A percentile compares a stretch with the other conserved stretches of the same genome.
phyloP scores from a whole-genome alignment of 164 flowering plant genomes.

The Magnolia officinalis region DNA sequence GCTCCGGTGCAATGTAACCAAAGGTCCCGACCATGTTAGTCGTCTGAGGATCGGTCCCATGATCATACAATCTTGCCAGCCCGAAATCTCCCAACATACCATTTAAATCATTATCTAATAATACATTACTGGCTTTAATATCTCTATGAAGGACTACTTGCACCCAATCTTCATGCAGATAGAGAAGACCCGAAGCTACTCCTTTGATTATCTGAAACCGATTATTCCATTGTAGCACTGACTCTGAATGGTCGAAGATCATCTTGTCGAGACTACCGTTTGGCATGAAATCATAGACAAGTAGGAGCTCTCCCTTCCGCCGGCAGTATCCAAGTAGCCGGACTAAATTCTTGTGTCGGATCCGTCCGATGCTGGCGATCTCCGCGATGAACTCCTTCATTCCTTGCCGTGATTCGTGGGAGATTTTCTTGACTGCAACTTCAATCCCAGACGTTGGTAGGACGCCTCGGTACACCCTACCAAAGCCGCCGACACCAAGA shows the following conservation, averaged over 20 bases:
- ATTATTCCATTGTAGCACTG: slow-evolving; percentile 27
- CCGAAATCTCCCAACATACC: slow-evolving; percentile 42
- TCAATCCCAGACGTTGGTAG: slow-evolving; percentile 27
- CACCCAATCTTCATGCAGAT: slow-evolving; percentile 40
- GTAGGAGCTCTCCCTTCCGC: slow-evolving; percentile 40
- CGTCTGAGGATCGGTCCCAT: slow-evolving; percentile 25
- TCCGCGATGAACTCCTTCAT: slow-evolving; percentile 51
- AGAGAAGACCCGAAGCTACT: slow-evolving; percentile 31
- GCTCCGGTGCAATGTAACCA: slow-evolving; percentile 44
- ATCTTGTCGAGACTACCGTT: slow-evolving; percentile 51
- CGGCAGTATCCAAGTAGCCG: slow-evolving; percentile 47
- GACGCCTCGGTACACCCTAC: slow-evolving; percentile 46
- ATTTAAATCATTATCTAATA: slow-evolving; percentile 30
- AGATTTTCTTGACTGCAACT: slow-evolving; percentile 49
- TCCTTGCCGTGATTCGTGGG: slow-evolving; percentile 54
- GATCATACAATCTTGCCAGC: slow-evolving; percentile 31
- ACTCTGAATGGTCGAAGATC: slow-evolving; percentile 3
- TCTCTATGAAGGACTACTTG: slow-evolving; percentile 41
- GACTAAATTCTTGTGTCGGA: slow-evolving; percentile 50
- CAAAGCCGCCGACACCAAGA: slow-evolving; percentile 34
- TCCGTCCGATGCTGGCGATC: slow-evolving; percentile 40
- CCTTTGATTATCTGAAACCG: slow-evolving; percentile 32
- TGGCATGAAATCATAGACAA: slow-evolving; percentile 56
- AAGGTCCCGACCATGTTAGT: slow-evolving; percentile 37
- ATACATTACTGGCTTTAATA: slow-evolving; percentile 35